Percentiles rank a stretch among this genome's conserved stretches.
phyloP scores from a whole-genome alignment of 2,329 filamentous ascomycete genomes.

The Calonectria naviculata region DNA sequence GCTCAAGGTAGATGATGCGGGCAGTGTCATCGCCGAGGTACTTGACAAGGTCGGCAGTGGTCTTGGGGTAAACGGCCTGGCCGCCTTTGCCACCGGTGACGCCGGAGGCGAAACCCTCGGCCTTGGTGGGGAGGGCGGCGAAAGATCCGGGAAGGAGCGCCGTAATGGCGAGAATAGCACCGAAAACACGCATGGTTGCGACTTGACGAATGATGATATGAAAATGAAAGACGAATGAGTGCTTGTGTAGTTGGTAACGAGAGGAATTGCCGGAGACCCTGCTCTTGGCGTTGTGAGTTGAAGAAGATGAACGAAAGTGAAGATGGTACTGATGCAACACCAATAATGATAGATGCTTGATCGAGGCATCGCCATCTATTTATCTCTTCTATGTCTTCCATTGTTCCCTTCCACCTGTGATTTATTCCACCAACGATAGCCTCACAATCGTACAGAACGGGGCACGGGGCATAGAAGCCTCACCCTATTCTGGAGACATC shows the following conservation, averaged over 20 bases:
- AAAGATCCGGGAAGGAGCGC: not conserved
- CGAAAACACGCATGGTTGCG: not conserved
- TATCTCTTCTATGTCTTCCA: not conserved
- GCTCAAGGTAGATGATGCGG: constrained; percentile 67
- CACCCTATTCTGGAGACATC: not conserved
- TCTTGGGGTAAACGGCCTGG: constrained; percentile 59
- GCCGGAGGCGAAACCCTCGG: not conserved
- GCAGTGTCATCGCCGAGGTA: constrained; percentile 64
- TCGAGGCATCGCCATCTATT: not conserved
- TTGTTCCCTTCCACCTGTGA: not conserved
- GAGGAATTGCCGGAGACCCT: not conserved
- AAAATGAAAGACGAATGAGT: not conserved
- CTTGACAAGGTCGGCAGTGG: constrained; percentile 64
- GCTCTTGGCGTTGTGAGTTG: not conserved
- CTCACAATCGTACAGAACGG: not conserved
- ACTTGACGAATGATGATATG: not conserved
- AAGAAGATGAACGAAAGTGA: not conserved
- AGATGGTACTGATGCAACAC: not conserved
- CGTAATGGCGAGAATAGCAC: not conserved
- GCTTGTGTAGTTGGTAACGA: not conserved
- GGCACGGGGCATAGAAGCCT: not conserved
- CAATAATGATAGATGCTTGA: not conserved
- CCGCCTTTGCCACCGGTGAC: not conserved
- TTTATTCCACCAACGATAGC: constrained; percentile 1
- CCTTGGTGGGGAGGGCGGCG: not conserved